These are phyloP conservation scores for Iodosphaeria phyllophila DNA, from an alignment of 2,329 filamentous ascomycete genomes.

Conservation along the genomic window DNA sequence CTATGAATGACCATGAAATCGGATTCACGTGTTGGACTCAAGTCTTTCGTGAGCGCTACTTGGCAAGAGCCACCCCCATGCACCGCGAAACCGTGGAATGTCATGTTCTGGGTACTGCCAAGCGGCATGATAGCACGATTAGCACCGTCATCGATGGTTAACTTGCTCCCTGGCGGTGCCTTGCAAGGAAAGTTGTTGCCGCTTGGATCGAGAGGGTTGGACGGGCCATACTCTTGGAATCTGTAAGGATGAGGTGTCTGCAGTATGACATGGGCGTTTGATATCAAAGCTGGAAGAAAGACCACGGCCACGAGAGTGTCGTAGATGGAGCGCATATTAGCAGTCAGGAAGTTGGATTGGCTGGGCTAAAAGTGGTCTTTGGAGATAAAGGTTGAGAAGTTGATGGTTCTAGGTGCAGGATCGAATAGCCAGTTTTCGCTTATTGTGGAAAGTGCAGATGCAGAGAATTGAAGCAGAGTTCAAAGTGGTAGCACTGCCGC, in stretches of 20 bases:
- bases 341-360: too few species aligned
- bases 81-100: constrained; percentile 38
- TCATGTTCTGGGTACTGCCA: constrained; percentile 30
- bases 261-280: constrained; percentile 52
- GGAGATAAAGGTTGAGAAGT: too few species aligned
- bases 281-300: too few species aligned
- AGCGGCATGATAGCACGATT: constrained; percentile 38
- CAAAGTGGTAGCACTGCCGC: too few species aligned
- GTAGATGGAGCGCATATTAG: too few species aligned
- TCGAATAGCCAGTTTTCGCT: too few species aligned
- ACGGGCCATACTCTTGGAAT: constrained; percentile 16
- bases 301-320: too few species aligned
- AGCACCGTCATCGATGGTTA: constrained; percentile 19
- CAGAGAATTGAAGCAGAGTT: too few species aligned
- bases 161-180: constrained; percentile 18
- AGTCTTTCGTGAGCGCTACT: constrained; percentile 47
- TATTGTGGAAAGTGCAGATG: too few species aligned
- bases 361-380: too few species aligned
- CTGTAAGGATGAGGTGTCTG: constrained; percentile 34
- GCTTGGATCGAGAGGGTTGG: constrained; percentile 37
- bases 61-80: constrained; percentile 65
- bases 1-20: constrained; percentile 56
- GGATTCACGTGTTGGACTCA: constrained; percentile 29
- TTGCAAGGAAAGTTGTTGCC: constrained; percentile 56
- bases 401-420: too few species aligned